A percentile compares a stretch with the other conserved stretches of the same genome.
These are phyloP conservation scores for Massariosphaeria phaeospora DNA, from an alignment of 495 filamentous ascomycete species.

Conservation along the genomic window DNA sequence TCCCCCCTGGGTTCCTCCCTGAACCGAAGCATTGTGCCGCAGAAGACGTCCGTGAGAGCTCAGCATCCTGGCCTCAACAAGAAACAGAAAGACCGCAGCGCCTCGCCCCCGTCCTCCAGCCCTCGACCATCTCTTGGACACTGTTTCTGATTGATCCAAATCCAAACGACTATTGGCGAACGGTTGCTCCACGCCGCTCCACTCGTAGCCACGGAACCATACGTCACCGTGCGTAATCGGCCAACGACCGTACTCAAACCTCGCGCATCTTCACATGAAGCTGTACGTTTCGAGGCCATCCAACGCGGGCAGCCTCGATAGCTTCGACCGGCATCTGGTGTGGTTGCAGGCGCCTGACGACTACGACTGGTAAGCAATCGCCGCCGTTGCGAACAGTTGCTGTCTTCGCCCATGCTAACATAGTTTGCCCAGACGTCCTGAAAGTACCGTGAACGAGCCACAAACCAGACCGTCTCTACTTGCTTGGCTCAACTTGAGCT, in stretches of 20 bases:
- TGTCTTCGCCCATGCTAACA: background rate
- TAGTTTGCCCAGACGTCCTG: no score
- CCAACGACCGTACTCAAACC: background rate
- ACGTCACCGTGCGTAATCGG: constrained; percentile 9
- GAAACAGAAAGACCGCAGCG: constrained; percentile 5
- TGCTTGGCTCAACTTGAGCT: no score
- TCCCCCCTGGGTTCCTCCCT: constrained; percentile 3
- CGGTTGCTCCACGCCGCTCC: no score
- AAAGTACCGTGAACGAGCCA: no score
- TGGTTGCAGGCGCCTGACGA: constrained; percentile 1
- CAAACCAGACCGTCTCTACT: no score
- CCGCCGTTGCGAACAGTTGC: no score
- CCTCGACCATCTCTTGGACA: no score
- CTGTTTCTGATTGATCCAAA: no score
- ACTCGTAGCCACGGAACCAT: background rate
- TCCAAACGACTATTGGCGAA: no score
- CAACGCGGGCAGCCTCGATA: constrained; percentile 2
- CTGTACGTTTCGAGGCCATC: background rate
- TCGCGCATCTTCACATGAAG: constrained; percentile 22
- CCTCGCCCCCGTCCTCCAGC: background rate
- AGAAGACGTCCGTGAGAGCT: background rate
- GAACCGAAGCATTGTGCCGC: background rate
- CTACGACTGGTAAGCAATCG: background rate
- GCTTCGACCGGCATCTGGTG: constrained; percentile 8
- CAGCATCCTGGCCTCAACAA: constrained; percentile 23